These are phyloP conservation scores for Hymenoscyphus occultus DNA, from an alignment of 2,329 filamentous ascomycete genomes.

Conservation along the genomic window DNA sequence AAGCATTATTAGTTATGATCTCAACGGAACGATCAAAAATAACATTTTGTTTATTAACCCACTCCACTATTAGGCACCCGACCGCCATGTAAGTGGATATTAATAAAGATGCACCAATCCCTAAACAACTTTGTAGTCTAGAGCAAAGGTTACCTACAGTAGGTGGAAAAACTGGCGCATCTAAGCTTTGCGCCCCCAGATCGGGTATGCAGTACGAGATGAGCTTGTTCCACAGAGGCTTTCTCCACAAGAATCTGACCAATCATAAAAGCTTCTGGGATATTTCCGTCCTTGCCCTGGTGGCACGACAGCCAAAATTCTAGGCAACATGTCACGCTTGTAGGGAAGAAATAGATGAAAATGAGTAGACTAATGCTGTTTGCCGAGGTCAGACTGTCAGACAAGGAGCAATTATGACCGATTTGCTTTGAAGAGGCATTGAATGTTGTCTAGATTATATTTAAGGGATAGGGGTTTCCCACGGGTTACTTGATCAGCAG, in stretches of 20 bases:
- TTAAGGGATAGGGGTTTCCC: background rate
- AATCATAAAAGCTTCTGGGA: background rate
- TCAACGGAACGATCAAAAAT: no score
- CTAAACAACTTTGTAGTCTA: no score
- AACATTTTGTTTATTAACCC: no score
- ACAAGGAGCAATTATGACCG: background rate
- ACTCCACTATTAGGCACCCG: no score
- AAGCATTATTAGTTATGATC: no score
- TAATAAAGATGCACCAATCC: no score
- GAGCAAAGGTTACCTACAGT: no score
- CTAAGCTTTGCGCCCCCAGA: slow-evolving; percentile 1
- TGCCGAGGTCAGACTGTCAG: background rate
- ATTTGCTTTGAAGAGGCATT: background rate
- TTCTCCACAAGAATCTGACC: background rate
- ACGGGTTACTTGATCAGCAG: background rate
- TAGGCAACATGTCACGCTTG: background rate
- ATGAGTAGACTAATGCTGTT: background rate
- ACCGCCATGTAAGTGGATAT: no score
- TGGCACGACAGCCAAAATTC: background rate
- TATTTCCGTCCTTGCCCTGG: background rate
- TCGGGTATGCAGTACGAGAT: background rate
- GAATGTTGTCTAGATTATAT: background rate
- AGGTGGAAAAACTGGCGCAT: background rate
- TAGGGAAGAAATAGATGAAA: background rate
- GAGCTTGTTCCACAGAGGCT: background rate